A percentile compares a stretch with the other conserved stretches of the same genome.
Conservation (phyloP, 1,139 yeast species). For the Magnusiomyces suaveolens region DNA sequence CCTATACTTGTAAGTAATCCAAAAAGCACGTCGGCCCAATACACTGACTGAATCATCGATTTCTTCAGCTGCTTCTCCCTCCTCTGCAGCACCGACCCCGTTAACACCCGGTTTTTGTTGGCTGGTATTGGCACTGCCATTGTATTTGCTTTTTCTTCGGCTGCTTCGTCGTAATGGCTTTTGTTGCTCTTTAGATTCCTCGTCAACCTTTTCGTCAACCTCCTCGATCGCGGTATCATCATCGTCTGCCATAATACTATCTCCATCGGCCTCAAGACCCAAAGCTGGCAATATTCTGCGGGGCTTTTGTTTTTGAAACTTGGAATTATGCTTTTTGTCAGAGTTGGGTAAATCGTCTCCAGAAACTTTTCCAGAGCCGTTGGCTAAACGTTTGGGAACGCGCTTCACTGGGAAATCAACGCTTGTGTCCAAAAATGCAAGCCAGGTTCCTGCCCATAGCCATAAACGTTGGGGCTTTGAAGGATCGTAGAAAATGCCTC, state of each 20-base stretch:
- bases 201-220: conserved; percentile 21
- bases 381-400: conserved; percentile 30
- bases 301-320: conserved; percentile 20
- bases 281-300: not conserved
- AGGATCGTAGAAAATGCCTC: conserved; percentile 51
- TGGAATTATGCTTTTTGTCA: not conserved
- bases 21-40: conserved; percentile 41
- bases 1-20: conserved; percentile 68
- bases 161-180: conserved; percentile 1
- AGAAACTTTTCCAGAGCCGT: conserved; percentile 30
- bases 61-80: not conserved
- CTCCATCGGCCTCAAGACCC: conserved; percentile 4
- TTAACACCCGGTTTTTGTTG: not conserved
- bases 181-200: not conserved
- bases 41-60: conserved; percentile 21
- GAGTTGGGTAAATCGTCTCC: conserved; percentile 29
- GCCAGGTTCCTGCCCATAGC: conserved; percentile 86
- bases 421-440: conserved; percentile 63
- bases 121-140: not conserved
- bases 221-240: conserved; percentile 27
- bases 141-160: not conserved
- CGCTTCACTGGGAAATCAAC: conserved; percentile 30
- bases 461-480: conserved; percentile 44
- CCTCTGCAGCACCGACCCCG: not conserved
- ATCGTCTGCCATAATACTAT: not conserved